Conservation (phyloP, 345 rosid species). For the Pistacia vera region DNA sequence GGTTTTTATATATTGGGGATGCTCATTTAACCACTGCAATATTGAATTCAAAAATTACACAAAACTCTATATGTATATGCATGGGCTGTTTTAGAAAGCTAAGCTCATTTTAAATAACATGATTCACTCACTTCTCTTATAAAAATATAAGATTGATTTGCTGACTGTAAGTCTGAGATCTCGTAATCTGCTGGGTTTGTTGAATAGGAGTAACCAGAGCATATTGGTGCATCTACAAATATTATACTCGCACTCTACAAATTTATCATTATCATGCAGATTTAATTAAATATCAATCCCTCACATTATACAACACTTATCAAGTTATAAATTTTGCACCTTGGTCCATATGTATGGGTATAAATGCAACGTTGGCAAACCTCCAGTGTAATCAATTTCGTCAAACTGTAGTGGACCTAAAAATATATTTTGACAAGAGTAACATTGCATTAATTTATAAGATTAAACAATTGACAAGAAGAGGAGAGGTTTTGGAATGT, state of each 20-base stretch:
- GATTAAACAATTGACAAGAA: too few species aligned
- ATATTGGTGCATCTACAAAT: constrained; percentile 24
- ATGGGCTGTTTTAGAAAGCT: too few species aligned
- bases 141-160: constrained; percentile 1
- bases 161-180: constrained; percentile 14
- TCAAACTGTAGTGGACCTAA: constrained; percentile 27
- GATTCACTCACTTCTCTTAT: constrained; percentile 11
- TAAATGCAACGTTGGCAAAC: constrained; percentile 18
- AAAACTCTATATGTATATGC: too few species aligned
- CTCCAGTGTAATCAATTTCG: constrained; percentile 15
- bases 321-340: constrained; percentile 11
- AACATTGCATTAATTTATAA: background rate
- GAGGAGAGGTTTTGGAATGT: too few species aligned
- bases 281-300: background rate
- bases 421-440: background rate
- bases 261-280: background rate
- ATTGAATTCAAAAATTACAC: background rate
- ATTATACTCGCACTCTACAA: constrained; percentile 25
- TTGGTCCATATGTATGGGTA: constrained; percentile 31
- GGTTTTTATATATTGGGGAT: constrained; percentile 16
- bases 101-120: too few species aligned
- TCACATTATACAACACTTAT: too few species aligned
- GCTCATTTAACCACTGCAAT: constrained; percentile 24
- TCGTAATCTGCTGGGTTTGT: constrained; percentile 8
- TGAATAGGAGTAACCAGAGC: constrained; percentile 26